These are phyloP conservation scores for Agaricus bisporus DNA, from an alignment of 768 basidiomycete species.

Conservation along the genomic window DNA sequence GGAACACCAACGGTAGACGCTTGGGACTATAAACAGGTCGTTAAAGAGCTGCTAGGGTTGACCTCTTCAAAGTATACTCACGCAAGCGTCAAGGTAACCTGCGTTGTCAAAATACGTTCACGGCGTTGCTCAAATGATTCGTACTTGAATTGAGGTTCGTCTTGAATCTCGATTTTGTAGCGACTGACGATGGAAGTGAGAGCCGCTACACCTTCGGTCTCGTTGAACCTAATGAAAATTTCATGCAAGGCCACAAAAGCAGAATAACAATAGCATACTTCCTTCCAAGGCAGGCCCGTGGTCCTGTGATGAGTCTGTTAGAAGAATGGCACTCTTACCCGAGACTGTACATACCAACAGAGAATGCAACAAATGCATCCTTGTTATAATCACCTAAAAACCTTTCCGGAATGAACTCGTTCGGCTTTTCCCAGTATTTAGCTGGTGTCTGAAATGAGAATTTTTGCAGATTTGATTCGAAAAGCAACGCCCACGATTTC, in stretches of 20 bases:
- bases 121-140: constrained; percentile 43
- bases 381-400: constrained; percentile 15
- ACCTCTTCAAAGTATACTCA: constrained; percentile 20
- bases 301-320: constrained; percentile 19
- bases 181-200: constrained; percentile 41
- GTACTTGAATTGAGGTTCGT: constrained; percentile 40
- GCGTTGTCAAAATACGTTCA: constrained; percentile 31
- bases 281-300: constrained; percentile 40
- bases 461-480: background rate
- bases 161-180: constrained; percentile 43
- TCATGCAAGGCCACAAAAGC: background rate
- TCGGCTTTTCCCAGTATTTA: constrained; percentile 49
- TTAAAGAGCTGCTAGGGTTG: background rate
- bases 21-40: constrained; percentile 15
- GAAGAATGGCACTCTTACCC: background rate
- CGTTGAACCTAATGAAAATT: constrained; percentile 33
- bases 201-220: constrained; percentile 45
- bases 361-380: constrained; percentile 14
- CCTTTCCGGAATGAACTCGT: constrained; percentile 28
- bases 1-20: constrained; percentile 18
- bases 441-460: constrained; percentile 24
- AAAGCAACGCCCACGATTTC: constrained; percentile 1
- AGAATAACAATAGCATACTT: constrained; percentile 20
- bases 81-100: constrained; percentile 37
- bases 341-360: constrained; percentile 8